Percentiles rank a stretch among this genome's conserved stretches.
phyloP scores from a whole-genome alignment of 163 green algal genomes.

The Coccomyxa subellipsoidea region DNA sequence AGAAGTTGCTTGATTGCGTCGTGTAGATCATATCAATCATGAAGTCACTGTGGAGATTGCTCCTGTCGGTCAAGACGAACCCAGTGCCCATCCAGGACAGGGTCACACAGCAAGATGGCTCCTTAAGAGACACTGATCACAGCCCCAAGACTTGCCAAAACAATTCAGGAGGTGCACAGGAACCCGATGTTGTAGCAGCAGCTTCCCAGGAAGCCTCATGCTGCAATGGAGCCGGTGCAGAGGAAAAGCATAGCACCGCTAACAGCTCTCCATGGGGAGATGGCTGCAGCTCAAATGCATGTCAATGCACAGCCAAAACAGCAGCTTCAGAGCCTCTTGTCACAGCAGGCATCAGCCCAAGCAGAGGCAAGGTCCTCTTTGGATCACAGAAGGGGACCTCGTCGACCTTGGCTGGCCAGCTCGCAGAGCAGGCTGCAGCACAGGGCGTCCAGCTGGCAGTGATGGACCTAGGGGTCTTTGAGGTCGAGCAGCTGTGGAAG shows the following conservation, averaged over 20 bases:
- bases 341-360: not conserved
- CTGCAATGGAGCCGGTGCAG: not conserved
- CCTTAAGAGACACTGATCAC: no score
- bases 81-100: no score
- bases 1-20: no score
- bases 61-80: no score
- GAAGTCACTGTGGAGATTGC: no score
- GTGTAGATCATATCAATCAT: no score
- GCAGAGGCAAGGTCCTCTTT: not conserved
- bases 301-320: not conserved
- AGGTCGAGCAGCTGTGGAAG: conserved; percentile 42
- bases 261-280: not conserved
- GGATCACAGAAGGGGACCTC: conserved; percentile 5
- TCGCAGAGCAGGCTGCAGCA: conserved; percentile 16
- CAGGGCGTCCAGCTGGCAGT: conserved; percentile 19
- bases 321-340: not conserved
- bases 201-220: not conserved
- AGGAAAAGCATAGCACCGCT: not conserved
- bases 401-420: conserved; percentile 22
- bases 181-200: not conserved
- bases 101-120: no score
- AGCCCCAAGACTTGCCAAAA: no score
- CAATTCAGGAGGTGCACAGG: not conserved
- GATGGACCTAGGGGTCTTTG: conserved; percentile 28
- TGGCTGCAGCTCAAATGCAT: not conserved